Percentiles rank a stretch among this genome's conserved stretches.
These are phyloP conservation scores for Cercospora sp. DNA, from an alignment of 2,329 filamentous ascomycete genomes.

Conservation along the genomic window DNA sequence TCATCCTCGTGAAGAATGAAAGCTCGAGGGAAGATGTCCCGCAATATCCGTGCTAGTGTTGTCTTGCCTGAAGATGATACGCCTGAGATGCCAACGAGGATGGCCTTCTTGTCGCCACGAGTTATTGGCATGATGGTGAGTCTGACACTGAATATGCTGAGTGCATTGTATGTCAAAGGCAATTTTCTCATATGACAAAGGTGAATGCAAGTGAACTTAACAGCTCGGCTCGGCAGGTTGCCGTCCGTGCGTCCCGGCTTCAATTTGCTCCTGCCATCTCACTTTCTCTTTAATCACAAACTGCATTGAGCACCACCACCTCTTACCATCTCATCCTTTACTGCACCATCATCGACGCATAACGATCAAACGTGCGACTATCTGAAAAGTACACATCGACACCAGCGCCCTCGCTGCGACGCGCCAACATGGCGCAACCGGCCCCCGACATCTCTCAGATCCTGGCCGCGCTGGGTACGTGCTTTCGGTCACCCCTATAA, in stretches of 20 bases:
- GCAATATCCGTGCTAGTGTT: constrained; percentile 80
- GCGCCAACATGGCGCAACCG: constrained; percentile 45
- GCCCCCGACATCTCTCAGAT: constrained; percentile 53
- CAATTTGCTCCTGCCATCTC: constrained; percentile 12
- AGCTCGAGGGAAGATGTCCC: constrained; percentile 70
- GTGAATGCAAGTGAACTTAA: background rate
- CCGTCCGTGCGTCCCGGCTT: constrained; percentile 3
- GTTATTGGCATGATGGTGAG: background rate
- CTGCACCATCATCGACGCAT: background rate
- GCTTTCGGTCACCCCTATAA: background rate
- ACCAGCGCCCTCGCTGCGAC: background rate
- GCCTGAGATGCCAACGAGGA: constrained; percentile 81
- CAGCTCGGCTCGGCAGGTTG: background rate
- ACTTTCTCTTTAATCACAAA: constrained; percentile 9
- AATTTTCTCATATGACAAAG: constrained; percentile 1
- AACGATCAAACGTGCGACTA: background rate
- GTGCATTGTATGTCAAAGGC: background rate
- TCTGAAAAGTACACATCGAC: background rate
- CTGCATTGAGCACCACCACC: constrained; percentile 1
- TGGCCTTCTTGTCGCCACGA: constrained; percentile 37
- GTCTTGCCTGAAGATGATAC: constrained; percentile 95
- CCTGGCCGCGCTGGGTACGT: constrained; percentile 52
- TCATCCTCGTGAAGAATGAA: constrained; percentile 95
- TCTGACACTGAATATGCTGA: too few relatives aligned
- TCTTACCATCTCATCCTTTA: background rate